phyloP scores from a whole-genome alignment of 179 eudicot species.

The Drosera spatulata region DNA sequence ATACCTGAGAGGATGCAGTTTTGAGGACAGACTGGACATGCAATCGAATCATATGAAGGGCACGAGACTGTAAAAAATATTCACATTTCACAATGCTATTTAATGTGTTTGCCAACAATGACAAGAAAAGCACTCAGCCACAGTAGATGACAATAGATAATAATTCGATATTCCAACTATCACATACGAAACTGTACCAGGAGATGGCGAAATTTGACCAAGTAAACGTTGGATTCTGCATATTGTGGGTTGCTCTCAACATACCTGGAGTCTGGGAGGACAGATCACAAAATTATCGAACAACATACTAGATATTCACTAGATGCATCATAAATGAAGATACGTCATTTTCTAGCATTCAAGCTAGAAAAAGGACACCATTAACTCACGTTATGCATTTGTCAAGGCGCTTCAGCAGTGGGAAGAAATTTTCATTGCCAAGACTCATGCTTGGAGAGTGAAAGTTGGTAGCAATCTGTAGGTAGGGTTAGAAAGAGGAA shows the following conservation, averaged over 20 bases:
- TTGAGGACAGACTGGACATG: conserved; percentile 81
- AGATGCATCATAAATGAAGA: conserved; percentile 5
- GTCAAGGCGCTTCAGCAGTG: conserved; percentile 78
- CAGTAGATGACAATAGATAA: no score
- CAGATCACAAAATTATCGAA: not conserved
- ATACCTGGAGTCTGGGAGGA: conserved; percentile 38
- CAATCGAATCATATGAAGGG: conserved; percentile 79
- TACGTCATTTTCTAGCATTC: not conserved
- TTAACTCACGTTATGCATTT: conserved; percentile 88
- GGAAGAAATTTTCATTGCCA: conserved; percentile 66
- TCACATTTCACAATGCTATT: not conserved
- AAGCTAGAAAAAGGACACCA: not conserved
- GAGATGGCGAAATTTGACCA: conserved; percentile 93
- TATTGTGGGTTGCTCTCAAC: conserved; percentile 95
- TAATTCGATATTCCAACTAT: no score
- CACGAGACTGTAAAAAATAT: conserved; percentile 71
- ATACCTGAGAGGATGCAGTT: conserved; percentile 86
- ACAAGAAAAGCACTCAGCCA: not conserved
- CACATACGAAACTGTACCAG: conserved; percentile 36
- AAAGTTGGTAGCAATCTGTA: conserved; percentile 87
- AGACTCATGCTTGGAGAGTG: conserved; percentile 81
- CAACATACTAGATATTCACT: not conserved
- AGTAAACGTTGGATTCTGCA: conserved; percentile 93
- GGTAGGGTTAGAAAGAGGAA: conserved; percentile 5
- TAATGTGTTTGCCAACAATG: not conserved